phyloP scores from a whole-genome alignment of 805 yeast genomes.

The Candida fluviatilis region DNA sequence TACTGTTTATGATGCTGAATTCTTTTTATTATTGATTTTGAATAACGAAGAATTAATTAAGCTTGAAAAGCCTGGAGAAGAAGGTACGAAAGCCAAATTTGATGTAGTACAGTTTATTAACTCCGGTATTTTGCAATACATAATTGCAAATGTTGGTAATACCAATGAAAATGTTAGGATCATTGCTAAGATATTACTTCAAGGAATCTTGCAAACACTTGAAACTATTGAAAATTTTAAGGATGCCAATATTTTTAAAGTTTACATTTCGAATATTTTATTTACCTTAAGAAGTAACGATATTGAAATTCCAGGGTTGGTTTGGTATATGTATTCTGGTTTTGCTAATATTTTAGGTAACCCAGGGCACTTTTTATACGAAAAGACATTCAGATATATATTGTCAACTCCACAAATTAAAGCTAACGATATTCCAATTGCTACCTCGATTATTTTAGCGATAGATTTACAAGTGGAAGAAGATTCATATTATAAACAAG shows the following conservation, averaged over 20 bases:
- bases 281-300: conserved; percentile 25
- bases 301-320: conserved; percentile 36
- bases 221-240: conserved; percentile 30
- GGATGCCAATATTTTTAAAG: conserved; percentile 52
- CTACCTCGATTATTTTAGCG: conserved; percentile 30
- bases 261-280: conserved; percentile 47
- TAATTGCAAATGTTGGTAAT: conserved; percentile 45
- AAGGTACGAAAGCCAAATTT: conserved; percentile 25
- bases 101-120: conserved; percentile 57
- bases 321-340: conserved; percentile 53
- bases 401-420: conserved; percentile 49
- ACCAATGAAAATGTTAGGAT: conserved; percentile 17
- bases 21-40: conserved; percentile 55
- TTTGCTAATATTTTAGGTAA: conserved; percentile 54
- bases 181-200: conserved; percentile 42
- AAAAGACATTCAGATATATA: conserved; percentile 63
- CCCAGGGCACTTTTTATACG: conserved; percentile 75
- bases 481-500: conserved; percentile 50
- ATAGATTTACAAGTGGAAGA: conserved; percentile 38
- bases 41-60: conserved; percentile 63
- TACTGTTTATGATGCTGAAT: conserved; percentile 63
- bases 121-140: conserved; percentile 49
- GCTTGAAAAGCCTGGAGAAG: conserved; percentile 18
- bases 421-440: conserved; percentile 43
- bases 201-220: conserved; percentile 30